Evolutionary conservation across 441 rosid species (phyloP), one percentile per base, ranked within the genome.

Genomic region (Melastoma candidum): DNA sequence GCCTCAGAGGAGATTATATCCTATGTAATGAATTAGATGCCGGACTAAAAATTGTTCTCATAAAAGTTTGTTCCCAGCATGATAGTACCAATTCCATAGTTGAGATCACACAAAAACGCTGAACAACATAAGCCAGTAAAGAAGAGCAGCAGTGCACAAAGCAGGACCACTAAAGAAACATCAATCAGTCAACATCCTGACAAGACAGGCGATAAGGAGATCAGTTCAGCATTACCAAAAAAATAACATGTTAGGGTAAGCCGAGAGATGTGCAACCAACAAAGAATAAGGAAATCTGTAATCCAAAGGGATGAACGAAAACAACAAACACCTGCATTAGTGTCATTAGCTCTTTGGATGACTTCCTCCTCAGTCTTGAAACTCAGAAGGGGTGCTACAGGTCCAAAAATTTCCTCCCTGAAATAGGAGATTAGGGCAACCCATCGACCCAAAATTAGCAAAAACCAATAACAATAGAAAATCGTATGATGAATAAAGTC

Each of bases 331-430:
- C 96, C 99, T 77, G 95, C 87, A 58, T 70, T 83, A 43, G 99
- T 93, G 72, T 87, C 77, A 49, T 89, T 93, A 46, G 96, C 96
- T 58, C 86, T 60, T 47, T 41, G 61, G 60, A 93, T 79, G 51
- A 97, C 97, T 32, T 89, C 99, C 57, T 86, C 93, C 78, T 93
- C 97, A 2, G 93, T 93, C 73, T 73, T 82, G 71, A 93, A 93
- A 36, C 74, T 72, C 74, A 83, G 52, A 43, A 93, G 76, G 22
- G 97, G 96, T 46, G 96, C 97, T 63, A 93, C 96, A 13, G 99
- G 99, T 73, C 97, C 99, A 50, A 89, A 93, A 46, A 86, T 82
- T 76, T 93, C 99, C 78, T 89, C 90, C 64, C 95, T 93, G 75
- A 63, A 36, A 36, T 36, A 58, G 26, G 41, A 36, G 41, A 36